phyloP scores from a whole-genome alignment of 2,329 filamentous ascomycete genomes.

The Phialophora chinensis region DNA sequence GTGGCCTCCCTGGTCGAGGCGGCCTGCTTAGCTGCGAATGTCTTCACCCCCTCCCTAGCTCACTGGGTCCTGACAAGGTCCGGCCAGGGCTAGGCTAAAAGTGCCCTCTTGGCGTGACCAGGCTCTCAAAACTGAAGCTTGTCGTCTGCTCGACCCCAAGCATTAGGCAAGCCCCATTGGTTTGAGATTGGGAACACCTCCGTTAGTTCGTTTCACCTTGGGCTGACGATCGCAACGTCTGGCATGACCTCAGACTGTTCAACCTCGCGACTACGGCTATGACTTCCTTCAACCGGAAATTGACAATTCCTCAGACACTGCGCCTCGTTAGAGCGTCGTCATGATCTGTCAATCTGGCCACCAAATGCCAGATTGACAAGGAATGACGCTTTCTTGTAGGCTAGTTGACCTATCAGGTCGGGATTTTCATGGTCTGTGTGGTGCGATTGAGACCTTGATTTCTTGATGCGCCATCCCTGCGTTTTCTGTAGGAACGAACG shows the following conservation, averaged over 20 bases:
- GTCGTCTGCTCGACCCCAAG: constrained; percentile 1
- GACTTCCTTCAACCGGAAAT: constrained; percentile 1
- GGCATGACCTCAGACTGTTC: not conserved
- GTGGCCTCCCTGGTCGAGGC: constrained; percentile 26
- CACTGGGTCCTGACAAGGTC: not conserved
- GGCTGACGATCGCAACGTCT: constrained; percentile 9
- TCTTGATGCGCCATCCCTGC: not conserved
- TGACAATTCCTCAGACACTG: constrained; percentile 8
- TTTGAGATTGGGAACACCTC: constrained; percentile 3
- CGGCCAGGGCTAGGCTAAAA: not conserved
- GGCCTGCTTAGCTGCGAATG: not conserved
- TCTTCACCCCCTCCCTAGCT: not conserved
- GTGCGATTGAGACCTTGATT: not conserved
- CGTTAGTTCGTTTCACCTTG: constrained; percentile 26
- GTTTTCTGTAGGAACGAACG: not conserved
- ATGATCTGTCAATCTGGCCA: not conserved
- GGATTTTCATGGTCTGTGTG: not conserved
- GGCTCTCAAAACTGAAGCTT: not conserved
- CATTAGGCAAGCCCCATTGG: constrained; percentile 17
- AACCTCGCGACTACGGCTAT: constrained; percentile 1
- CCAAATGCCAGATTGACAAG: not conserved
- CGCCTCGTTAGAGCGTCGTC: not conserved
- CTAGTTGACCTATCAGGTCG: not conserved
- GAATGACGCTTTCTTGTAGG: not conserved
- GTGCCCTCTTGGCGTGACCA: not conserved